A percentile compares a stretch with the other conserved stretches of the same genome.
phyloP scores from a whole-genome alignment of 2,329 filamentous ascomycete species.

The Stachybotrys chlorohalonatus region DNA sequence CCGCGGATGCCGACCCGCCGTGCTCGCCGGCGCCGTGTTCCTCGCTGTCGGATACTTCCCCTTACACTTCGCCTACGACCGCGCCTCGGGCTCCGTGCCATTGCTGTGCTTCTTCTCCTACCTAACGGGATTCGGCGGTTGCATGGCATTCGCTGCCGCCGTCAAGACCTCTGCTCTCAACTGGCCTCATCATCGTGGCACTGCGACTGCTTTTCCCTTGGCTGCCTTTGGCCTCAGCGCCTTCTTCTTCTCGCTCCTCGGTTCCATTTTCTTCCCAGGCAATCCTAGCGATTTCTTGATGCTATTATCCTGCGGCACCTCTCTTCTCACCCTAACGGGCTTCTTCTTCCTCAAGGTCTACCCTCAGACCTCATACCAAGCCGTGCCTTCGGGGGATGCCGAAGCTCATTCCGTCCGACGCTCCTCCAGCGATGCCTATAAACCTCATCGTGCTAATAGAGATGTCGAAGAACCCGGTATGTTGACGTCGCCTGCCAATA shows the following conservation, averaged over 20 bases:
- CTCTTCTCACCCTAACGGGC: conserved; percentile 61
- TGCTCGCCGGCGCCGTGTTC: conserved; percentile 63
- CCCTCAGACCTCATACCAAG: conserved; percentile 48
- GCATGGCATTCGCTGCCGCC: conserved; percentile 79
- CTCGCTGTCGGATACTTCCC: conserved; percentile 79
- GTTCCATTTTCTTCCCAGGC: conserved; percentile 69
- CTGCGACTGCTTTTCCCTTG: conserved; percentile 86
- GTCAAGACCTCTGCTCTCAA: conserved; percentile 85
- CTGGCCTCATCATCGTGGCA: conserved; percentile 84
- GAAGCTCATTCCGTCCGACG: conserved; percentile 28
- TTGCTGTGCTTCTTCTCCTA: conserved; percentile 75
- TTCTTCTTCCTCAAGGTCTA: conserved; percentile 81
- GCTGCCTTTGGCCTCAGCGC: conserved; percentile 91
- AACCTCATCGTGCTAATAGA: conserved; percentile 9
- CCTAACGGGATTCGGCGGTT: conserved; percentile 80
- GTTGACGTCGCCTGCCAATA: conserved; percentile 23
- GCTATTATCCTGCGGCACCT: conserved; percentile 72
- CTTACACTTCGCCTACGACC: conserved; percentile 68
- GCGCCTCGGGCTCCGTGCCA: conserved; percentile 48
- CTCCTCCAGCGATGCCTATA: conserved; percentile 32
- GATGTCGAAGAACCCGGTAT: conserved; percentile 54
- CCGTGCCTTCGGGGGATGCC: conserved; percentile 32
- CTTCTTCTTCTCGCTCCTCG: conserved; percentile 85
- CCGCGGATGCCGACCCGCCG: conserved; percentile 69
- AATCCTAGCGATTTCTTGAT: conserved; percentile 75